Evolutionary conservation across 371 early-diverging fungal genomes (phyloP).

Genomic region (Saksenaea oblongispora): DNA sequence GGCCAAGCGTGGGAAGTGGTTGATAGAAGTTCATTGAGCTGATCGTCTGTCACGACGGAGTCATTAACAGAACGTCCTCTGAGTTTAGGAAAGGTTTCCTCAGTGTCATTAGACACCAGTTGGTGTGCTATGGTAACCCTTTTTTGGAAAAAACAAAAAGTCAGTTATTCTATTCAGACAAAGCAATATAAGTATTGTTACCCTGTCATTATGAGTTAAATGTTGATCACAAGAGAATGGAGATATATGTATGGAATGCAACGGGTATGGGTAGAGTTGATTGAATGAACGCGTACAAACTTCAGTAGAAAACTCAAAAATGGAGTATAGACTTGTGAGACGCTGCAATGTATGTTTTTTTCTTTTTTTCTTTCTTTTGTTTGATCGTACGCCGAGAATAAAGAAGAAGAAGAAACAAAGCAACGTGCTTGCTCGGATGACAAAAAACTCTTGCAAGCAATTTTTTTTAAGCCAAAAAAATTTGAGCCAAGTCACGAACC

Average conservation of each 20-base stretch:
- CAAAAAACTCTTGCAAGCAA: background rate
- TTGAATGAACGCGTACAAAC: background rate
- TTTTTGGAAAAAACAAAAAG: background rate
- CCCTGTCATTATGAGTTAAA: background rate
- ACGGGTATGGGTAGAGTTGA: background rate
- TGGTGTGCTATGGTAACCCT: constrained; percentile 36
- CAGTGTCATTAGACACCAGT: constrained; percentile 4
- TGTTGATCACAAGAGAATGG: background rate
- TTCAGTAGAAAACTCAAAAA: background rate
- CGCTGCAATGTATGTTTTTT: background rate
- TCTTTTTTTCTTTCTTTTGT: background rate
- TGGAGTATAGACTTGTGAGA: background rate
- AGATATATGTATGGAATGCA: background rate
- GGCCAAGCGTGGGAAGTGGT: constrained; percentile 7
- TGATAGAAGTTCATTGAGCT: constrained; percentile 29
- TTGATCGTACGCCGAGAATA: background rate
- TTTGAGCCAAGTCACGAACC: constrained; percentile 1
- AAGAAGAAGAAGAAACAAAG: background rate
- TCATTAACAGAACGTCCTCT: constrained; percentile 12
- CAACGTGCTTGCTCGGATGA: background rate
- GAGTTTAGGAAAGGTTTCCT: constrained; percentile 1
- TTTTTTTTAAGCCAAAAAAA: constrained; percentile 1
- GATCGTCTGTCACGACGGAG: constrained; percentile 23
- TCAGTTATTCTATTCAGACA: background rate
- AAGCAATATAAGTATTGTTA: background rate